Percentiles rank a stretch among this genome's conserved stretches.
These are phyloP conservation scores for Diplocarpon mali DNA, from an alignment of 2,329 filamentous ascomycete species.

Conservation along the genomic window DNA sequence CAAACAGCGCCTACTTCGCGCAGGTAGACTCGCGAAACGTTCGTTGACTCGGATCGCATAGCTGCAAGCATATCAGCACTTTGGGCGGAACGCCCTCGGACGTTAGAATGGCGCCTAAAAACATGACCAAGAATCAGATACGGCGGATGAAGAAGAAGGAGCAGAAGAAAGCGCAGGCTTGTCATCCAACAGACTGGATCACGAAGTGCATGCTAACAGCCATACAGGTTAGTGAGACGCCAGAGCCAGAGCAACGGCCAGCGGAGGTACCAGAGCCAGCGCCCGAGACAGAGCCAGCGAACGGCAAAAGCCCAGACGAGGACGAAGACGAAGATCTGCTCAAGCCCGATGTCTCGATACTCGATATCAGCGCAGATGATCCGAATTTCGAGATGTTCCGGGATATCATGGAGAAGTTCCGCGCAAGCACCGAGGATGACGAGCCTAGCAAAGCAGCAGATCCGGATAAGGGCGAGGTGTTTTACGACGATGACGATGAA, in stretches of 20 bases:
- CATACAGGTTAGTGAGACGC: slow-evolving; percentile 26
- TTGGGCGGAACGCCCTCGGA: slow-evolving; percentile 17
- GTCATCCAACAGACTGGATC: slow-evolving; percentile 7
- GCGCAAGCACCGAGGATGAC: slow-evolving; percentile 51
- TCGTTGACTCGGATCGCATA: not conserved
- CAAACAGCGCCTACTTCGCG: no score
- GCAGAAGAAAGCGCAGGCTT: slow-evolving; percentile 58
- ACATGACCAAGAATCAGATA: slow-evolving; percentile 90
- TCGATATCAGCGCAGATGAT: slow-evolving; percentile 53
- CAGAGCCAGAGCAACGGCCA: slow-evolving; percentile 22
- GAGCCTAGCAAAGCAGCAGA: slow-evolving; percentile 53
- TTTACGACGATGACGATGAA: slow-evolving; percentile 73
- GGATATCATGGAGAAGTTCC: slow-evolving; percentile 72
- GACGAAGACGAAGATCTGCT: slow-evolving; percentile 30
- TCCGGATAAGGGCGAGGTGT: slow-evolving; percentile 73
- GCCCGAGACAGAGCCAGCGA: slow-evolving; percentile 29
- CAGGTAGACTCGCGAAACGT: not conserved
- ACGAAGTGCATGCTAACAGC: slow-evolving; percentile 12
- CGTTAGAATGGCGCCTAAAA: slow-evolving; percentile 47
- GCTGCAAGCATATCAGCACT: not conserved
- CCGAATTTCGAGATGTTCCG: slow-evolving; percentile 77
- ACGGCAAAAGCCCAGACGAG: slow-evolving; percentile 21
- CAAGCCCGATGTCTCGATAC: slow-evolving; percentile 34
- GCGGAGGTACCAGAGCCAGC: slow-evolving; percentile 17
- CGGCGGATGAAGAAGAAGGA: slow-evolving; percentile 91